Evolutionary conservation across 129 eudicot genomes (phyloP).

Genomic region (Heracleum sosnowskyi): DNA sequence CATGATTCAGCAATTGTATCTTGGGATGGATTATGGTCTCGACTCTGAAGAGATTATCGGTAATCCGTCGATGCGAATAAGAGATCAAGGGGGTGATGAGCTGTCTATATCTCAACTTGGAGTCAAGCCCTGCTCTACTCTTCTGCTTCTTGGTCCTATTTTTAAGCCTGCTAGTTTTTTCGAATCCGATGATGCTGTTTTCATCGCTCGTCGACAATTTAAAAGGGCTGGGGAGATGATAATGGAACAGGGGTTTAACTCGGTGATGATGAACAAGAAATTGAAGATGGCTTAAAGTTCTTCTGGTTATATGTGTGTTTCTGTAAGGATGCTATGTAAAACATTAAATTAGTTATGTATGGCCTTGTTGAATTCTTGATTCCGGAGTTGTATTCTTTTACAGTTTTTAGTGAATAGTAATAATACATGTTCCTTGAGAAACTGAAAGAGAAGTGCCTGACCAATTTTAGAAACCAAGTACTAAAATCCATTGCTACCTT

Average conservation of each 20-base stretch:
- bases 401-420: too few species aligned
- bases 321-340: neutral
- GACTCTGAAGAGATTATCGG: neutral
- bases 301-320: neutral
- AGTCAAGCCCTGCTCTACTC: neutral
- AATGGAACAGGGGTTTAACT: neutral
- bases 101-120: neutral
- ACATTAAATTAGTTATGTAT: too few species aligned
- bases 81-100: neutral
- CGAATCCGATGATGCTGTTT: neutral
- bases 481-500: too few species aligned
- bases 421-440: too few species aligned
- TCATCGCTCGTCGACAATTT: neutral
- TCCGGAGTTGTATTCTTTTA: too few species aligned
- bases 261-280: neutral
- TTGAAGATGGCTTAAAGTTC: neutral
- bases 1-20: neutral
- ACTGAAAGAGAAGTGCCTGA: too few species aligned
- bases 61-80: neutral
- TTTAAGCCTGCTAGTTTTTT: neutral
- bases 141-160: slow-evolving; percentile 1
- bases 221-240: neutral
- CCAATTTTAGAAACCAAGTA: neutral
- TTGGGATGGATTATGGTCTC: neutral
- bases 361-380: too few species aligned